phyloP scores from a whole-genome alignment of 2,329 filamentous ascomycete genomes.

The Coniochaeta sp. region DNA sequence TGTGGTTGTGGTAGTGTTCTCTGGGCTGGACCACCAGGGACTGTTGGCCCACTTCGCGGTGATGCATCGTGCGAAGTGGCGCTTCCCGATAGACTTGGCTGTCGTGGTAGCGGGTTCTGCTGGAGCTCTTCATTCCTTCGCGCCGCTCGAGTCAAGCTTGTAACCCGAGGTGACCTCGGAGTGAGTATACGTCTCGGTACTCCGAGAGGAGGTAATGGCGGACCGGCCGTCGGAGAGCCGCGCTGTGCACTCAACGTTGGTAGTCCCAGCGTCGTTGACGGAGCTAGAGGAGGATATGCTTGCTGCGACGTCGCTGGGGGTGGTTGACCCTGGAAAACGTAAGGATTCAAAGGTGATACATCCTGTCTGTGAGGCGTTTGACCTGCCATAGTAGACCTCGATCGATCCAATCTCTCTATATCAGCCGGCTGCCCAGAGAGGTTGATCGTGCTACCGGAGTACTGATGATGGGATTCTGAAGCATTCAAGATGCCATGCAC shows the following conservation, averaged over 20 bases:
- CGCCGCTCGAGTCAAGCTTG: conserved; percentile 34
- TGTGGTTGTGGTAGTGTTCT: neutral
- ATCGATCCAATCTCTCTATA: conserved; percentile 11
- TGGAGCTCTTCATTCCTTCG: conserved; percentile 21
- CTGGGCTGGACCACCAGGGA: neutral
- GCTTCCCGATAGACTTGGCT: conserved; percentile 3
- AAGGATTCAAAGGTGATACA: conserved; percentile 16
- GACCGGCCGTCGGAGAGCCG: conserved; percentile 18
- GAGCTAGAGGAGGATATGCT: conserved; percentile 5
- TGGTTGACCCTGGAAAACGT: conserved; percentile 10
- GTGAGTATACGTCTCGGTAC: conserved; percentile 43
- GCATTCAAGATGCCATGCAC: conserved; percentile 39
- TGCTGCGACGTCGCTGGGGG: conserved; percentile 24
- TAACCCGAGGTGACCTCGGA: conserved; percentile 49
- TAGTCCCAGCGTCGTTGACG: conserved; percentile 1
- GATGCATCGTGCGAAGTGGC: conserved; percentile 11
- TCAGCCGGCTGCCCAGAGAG: conserved; percentile 11
- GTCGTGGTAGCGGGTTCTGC: conserved; percentile 16
- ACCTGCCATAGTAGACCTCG: conserved; percentile 9
- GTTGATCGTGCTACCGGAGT: conserved; percentile 4
- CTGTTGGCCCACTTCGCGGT: conserved; percentile 12
- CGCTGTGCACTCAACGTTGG: conserved; percentile 7
- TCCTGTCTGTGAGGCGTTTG: conserved; percentile 8
- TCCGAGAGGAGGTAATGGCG: conserved; percentile 22
- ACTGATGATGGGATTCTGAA: conserved; percentile 19